Base-by-base conservation (phyloP, 2,329 filamentous ascomycete genomes). In the Fusarium graminum region DNA sequence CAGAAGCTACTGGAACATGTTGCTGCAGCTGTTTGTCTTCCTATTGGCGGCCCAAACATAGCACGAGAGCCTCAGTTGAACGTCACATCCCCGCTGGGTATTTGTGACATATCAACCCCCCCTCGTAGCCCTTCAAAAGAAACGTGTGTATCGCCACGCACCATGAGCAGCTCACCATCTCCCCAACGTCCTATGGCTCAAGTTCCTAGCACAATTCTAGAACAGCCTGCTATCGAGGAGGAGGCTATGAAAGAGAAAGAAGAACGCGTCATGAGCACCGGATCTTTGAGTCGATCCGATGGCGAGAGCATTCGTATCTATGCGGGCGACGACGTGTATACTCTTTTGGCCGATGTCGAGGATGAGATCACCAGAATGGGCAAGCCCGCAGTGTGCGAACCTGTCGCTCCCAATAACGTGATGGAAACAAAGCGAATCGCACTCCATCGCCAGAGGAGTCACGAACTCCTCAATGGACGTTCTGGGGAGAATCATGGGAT, bases 1-100 rank as follows among this genome's bases (percentile, higher is more conserved):
- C 91, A 94, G 75, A 94, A 93, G 81, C 81, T 94, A 13, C 84
- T 94, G 5, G 91, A 94, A 77, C 92, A 94, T 73, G 88, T 94
- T 51, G 91, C 92, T 44, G 92, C 90, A 16, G 90, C 91, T 4
- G 80, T 86, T 50, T 86, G 86, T 8, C 80, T 90, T 13, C 76
- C 80, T 19, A 36, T 67, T 13, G 49, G 45, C 30, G 62, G 68
- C 51, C 58, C 69, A 40, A 69, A 75, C 19, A 68, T 78, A 16
- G 67, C 75, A 10, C 79, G 75, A 59, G 80, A 82, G 64, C 78
- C 76, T 44, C 78, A 76, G 46, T 78, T 80, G 73, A 80, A 79
- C 22, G 73, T 80, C 13, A 40, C 53, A 5, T 76, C 78, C 34
- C 68, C 78, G 53, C 74, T 79, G 25, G 74, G 72, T 17, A 73